Percentiles rank a stretch among this genome's conserved stretches.
phyloP scores from a whole-genome alignment of 306 rosid species.

The Trifolium repens region DNA sequence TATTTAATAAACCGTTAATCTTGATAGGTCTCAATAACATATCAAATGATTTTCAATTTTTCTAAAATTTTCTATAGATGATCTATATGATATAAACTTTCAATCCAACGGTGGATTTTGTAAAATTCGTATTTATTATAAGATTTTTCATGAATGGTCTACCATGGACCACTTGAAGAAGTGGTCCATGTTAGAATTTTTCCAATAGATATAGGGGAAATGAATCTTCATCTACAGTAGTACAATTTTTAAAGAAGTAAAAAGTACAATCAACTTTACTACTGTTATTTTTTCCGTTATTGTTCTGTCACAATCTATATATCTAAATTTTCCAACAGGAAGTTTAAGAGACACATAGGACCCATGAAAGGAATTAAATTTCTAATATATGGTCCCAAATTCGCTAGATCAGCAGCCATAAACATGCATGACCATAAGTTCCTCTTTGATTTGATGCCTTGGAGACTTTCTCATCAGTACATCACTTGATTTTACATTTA shows the following conservation, averaged over 20 bases:
- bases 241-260: constrained; percentile 2
- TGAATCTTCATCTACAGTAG: not conserved
- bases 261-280: constrained; percentile 16
- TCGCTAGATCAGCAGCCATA: constrained; percentile 40
- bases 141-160: too few species aligned
- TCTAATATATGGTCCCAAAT: constrained; percentile 51
- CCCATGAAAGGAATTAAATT: constrained; percentile 52
- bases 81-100: too few species aligned
- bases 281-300: constrained; percentile 35
- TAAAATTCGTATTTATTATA: too few species aligned
- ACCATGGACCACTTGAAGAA: too few species aligned
- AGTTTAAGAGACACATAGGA: constrained; percentile 48
- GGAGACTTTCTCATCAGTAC: constrained; percentile 31
- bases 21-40: too few species aligned
- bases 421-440: constrained; percentile 37
- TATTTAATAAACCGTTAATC: too few species aligned
- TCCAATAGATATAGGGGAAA: too few species aligned
- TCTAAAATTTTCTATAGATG: too few species aligned
- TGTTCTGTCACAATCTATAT: constrained; percentile 29
- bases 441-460: constrained; percentile 36
- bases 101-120: too few species aligned
- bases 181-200: too few species aligned
- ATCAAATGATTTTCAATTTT: too few species aligned
- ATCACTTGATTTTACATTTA: constrained; percentile 42
- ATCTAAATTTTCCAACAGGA: constrained; percentile 12